Conservation (phyloP, 2,329 filamentous ascomycete genomes). For the Didymella sp. region DNA sequence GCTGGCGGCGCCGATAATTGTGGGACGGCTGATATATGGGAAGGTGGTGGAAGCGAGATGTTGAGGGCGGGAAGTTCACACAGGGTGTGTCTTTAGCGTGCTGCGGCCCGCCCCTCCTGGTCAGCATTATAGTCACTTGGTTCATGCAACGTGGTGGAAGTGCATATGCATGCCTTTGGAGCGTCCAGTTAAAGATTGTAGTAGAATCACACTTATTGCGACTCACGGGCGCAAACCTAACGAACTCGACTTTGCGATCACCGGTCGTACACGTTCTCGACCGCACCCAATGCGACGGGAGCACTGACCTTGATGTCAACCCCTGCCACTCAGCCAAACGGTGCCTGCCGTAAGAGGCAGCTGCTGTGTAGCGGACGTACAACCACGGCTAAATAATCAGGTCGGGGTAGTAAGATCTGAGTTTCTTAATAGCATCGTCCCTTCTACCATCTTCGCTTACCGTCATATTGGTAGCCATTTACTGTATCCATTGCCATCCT, state of each 20-base stretch:
- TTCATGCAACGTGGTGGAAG: too few species aligned
- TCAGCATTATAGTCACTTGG: too few species aligned
- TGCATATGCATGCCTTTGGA: too few species aligned
- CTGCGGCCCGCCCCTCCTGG: constrained; percentile 4
- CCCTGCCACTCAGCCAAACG: background rate
- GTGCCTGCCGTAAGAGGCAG: constrained; percentile 2
- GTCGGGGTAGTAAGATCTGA: background rate
- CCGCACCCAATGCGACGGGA: background rate
- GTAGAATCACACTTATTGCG: too few species aligned
- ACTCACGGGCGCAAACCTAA: background rate
- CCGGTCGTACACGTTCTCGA: background rate
- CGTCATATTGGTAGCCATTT: background rate
- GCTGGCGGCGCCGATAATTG: background rate
- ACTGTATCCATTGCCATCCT: background rate
- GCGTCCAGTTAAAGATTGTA: too few species aligned
- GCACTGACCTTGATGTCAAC: background rate
- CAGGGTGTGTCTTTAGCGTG: constrained; percentile 1
- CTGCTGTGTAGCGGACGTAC: background rate
- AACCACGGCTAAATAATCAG: background rate
- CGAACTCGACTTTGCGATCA: background rate
- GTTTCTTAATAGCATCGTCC: background rate
- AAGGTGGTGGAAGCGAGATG: background rate
- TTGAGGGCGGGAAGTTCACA: constrained; percentile 2
- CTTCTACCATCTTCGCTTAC: background rate
- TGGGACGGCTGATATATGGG: background rate